Conservation (phyloP, 345 rosid species). For the Chamaenerion angustifolium region DNA sequence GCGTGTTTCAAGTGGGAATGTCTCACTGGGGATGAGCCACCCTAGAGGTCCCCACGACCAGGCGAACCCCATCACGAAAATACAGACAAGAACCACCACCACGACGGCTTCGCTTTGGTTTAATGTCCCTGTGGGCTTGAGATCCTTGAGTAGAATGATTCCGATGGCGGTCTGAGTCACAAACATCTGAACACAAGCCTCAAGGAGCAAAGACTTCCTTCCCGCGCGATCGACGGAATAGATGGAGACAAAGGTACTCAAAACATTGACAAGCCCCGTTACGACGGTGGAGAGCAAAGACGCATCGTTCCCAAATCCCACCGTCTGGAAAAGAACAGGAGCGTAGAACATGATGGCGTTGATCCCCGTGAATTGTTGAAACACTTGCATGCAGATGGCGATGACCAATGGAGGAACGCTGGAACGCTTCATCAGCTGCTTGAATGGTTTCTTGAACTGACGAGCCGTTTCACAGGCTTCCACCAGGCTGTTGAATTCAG, state of each 20-base stretch:
- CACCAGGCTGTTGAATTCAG: constrained; percentile 19
- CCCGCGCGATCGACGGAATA: constrained; percentile 48
- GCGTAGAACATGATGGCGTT: constrained; percentile 45
- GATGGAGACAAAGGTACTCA: constrained; percentile 44
- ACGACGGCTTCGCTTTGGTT: neutral
- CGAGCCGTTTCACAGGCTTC: constrained; percentile 23
- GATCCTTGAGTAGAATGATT: constrained; percentile 8
- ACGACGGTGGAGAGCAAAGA: constrained; percentile 49
- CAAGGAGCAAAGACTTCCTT: constrained; percentile 40
- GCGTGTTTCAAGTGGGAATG: constrained; percentile 10
- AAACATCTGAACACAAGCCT: constrained; percentile 36
- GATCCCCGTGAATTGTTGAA: constrained; percentile 35
- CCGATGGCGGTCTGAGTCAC: constrained; percentile 12
- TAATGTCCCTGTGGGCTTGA: constrained; percentile 7
- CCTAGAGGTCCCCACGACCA: constrained; percentile 14
- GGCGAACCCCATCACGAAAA: constrained; percentile 8
- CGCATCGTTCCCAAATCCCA: constrained; percentile 44
- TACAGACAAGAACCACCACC: constrained; percentile 7
- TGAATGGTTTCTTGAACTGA: constrained; percentile 30
- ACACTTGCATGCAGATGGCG: constrained; percentile 20
- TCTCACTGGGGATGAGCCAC: constrained; percentile 13
- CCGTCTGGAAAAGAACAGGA: constrained; percentile 53
- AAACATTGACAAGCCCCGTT: constrained; percentile 43
- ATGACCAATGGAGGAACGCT: constrained; percentile 29
- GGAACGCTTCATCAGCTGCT: constrained; percentile 22